Base-by-base conservation (phyloP, 108 stramenopile species). In the Skeletonema costatum region DNA sequence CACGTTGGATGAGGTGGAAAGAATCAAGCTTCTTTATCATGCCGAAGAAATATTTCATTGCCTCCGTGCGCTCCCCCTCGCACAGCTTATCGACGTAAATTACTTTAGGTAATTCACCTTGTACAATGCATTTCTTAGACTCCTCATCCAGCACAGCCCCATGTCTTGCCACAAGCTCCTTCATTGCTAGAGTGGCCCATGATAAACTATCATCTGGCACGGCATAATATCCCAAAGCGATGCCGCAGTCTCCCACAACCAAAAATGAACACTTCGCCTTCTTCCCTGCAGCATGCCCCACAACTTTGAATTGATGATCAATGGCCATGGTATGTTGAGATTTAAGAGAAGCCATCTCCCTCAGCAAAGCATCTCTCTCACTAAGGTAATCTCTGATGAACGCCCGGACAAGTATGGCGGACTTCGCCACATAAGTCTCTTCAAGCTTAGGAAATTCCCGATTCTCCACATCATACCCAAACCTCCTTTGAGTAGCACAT, bases 231-330 rank as follows among this genome's bases (percentile, higher is more conserved):
- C 33, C 25, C 13, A 74, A 25, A 0, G 64, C 73, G 6, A 65
- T 29, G 46, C 64, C 64, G 3, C 38, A 42, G 32, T 74, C 73
- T 8, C 63, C 69, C 5, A 53, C 69, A 32, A 70, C 69, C 2
- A 51, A 2, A 21, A 70, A 70, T 2, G 69, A 74, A 64, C 41
- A 41, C 4, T 6, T n/a, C 2, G 17, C 73, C 3, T 74, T 44
- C 1, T 64, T 33, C 0, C 73, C 73, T 4, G 30, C 64, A 5
- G 63, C 63, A 32, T 32, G 62, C 29, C 31, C 36, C 2, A 46
- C 44, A 46, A 74, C 73, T 53, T 74, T 74, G 4, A 2, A 2
- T 30, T 74, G 63, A 30, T 74, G 73, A 65, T 74, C 63, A 10
- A 74, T 74, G 7, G 73, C 63, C 44, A 74, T 3, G 8, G 73